Conservation (phyloP, 2,329 filamentous ascomycete genomes). For the Diaporthe eres region DNA sequence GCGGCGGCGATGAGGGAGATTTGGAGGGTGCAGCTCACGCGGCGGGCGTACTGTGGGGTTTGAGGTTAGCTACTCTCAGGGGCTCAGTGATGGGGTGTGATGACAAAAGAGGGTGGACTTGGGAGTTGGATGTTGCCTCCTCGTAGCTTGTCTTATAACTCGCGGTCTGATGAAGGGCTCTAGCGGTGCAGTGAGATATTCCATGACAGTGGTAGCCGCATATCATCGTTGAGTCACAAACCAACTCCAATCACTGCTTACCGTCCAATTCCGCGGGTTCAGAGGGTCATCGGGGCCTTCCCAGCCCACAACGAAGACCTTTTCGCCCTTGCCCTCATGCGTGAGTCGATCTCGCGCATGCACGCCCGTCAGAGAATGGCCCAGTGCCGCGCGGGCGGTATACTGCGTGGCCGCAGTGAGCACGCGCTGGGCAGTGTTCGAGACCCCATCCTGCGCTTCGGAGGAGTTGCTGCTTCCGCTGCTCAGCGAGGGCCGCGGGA, state of each 20-base stretch:
- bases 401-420: constrained; percentile 43
- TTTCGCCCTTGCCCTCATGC: constrained; percentile 46
- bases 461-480: constrained; percentile 8
- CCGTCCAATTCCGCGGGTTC: constrained; percentile 56
- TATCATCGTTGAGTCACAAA: background rate
- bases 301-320: constrained; percentile 57
- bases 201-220: too few species aligned
- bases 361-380: constrained; percentile 50
- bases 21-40: constrained; percentile 56
- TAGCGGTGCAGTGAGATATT: background rate
- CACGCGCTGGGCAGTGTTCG: constrained; percentile 34
- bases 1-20: constrained; percentile 64
- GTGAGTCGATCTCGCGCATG: constrained; percentile 47
- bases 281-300: constrained; percentile 53
- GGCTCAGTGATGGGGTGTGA: too few species aligned
- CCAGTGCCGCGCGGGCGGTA: constrained; percentile 45
- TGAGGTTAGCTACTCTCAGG: background rate
- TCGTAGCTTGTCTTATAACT: background rate
- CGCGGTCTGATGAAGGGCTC: background rate
- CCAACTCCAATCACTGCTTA: background rate
- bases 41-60: constrained; percentile 40
- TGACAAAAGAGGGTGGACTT: too few species aligned
- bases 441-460: background rate
- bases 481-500: background rate
- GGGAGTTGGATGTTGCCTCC: background rate